These are phyloP conservation scores for Coleophoma eucalyptorum DNA, from an alignment of 2,329 filamentous ascomycete species.

Conservation along the genomic window DNA sequence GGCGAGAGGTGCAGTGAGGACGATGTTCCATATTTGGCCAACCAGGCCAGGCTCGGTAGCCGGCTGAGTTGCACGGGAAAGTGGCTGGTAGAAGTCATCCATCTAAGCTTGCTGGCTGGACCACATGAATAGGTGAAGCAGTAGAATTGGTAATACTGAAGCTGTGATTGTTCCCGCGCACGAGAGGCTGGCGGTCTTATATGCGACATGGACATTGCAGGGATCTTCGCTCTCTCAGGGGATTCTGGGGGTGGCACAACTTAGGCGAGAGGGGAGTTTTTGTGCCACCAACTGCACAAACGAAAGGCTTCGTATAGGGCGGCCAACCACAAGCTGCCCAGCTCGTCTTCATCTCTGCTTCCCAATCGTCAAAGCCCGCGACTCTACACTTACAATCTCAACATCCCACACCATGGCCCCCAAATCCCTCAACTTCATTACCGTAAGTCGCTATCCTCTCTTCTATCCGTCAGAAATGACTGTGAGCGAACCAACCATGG, in stretches of 20 bases:
- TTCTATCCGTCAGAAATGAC: too few relatives aligned
- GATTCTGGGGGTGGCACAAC: too few relatives aligned
- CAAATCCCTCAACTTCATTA: slow-evolving; percentile 82
- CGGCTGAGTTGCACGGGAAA: not conserved
- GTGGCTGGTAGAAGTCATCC: slow-evolving; percentile 18
- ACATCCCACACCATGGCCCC: slow-evolving; percentile 32
- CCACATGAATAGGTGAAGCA: not conserved
- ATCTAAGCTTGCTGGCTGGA: not conserved
- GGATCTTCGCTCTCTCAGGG: too few relatives aligned
- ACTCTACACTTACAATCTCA: slow-evolving; percentile 2
- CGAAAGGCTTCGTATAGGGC: not conserved
- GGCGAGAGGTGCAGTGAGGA: slow-evolving; percentile 7
- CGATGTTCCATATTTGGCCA: not conserved
- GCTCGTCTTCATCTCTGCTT: not conserved
- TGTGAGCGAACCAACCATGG: too few relatives aligned
- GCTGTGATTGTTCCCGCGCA: too few relatives aligned
- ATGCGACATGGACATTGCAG: too few relatives aligned
- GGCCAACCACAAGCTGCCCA: not conserved
- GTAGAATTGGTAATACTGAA: not conserved
- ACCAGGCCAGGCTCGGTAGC: not conserved
- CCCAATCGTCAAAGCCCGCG: not conserved
- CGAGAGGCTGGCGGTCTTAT: not conserved
- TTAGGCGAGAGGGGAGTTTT: too few relatives aligned
- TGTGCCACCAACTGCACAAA: too few relatives aligned
- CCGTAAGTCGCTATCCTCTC: slow-evolving; percentile 28